These are phyloP conservation scores for Taphrina betulina DNA, from an alignment of 1,139 yeast genomes.

Conservation along the genomic window DNA sequence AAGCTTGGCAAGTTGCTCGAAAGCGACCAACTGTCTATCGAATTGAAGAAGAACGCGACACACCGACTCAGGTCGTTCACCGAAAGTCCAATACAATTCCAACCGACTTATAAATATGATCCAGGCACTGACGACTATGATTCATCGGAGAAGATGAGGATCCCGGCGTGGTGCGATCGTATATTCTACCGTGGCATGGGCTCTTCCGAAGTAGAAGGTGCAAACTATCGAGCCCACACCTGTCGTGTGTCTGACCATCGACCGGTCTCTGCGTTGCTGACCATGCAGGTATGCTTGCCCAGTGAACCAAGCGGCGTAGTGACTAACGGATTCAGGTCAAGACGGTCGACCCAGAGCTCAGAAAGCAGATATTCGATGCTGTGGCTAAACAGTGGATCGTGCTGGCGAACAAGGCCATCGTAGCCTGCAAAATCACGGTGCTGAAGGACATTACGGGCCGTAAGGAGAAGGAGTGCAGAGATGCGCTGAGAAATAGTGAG, in stretches of 20 bases:
- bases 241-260: constrained; percentile 81
- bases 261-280: constrained; percentile 79
- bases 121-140: constrained; percentile 76
- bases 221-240: constrained; percentile 43
- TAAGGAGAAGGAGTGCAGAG: constrained; percentile 11
- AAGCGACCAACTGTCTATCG: constrained; percentile 72
- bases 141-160: constrained; percentile 83
- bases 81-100: constrained; percentile 67
- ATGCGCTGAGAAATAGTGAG: constrained; percentile 12
- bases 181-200: constrained; percentile 59
- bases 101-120: constrained; percentile 92
- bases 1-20: constrained; percentile 59
- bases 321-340: too few species aligned
- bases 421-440: constrained; percentile 2
- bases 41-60: constrained; percentile 68
- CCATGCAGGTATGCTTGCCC: constrained; percentile 60
- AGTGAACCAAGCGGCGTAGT: too few species aligned
- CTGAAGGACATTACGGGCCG: constrained; percentile 12
- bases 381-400: constrained; percentile 31
- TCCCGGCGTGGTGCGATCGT: constrained; percentile 98
- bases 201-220: constrained; percentile 39
- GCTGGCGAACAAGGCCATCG: constrained; percentile 27
- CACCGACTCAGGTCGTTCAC: constrained; percentile 63
- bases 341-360: constrained; percentile 23
- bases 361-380: constrained; percentile 14